phyloP scores from a whole-genome alignment of 176 grass and related monocot genomes.

The Lolium multiflorum region DNA sequence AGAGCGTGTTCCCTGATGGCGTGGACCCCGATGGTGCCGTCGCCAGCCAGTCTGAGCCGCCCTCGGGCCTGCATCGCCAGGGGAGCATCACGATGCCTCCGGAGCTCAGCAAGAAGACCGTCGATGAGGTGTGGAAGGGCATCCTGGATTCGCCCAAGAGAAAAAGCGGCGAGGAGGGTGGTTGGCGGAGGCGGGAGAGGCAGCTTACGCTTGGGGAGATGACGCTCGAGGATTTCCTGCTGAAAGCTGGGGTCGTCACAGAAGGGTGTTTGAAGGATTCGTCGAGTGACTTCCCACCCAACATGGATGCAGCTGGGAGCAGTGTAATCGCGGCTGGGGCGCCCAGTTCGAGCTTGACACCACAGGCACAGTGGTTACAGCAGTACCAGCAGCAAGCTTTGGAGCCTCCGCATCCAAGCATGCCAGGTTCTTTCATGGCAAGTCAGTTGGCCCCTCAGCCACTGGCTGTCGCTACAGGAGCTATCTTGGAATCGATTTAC shows the following conservation, averaged over 20 bases:
- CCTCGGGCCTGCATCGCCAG: slow-evolving; percentile 57
- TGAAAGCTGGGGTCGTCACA: slow-evolving; percentile 83
- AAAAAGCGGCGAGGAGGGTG: slow-evolving; percentile 34
- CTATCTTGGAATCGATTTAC: slow-evolving; percentile 53
- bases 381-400: slow-evolving; percentile 49
- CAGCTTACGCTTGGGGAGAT: slow-evolving; percentile 75
- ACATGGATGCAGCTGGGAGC: slow-evolving; percentile 41
- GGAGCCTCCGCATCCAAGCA: slow-evolving; percentile 41
- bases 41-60: neutral
- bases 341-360: slow-evolving; percentile 39
- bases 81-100: slow-evolving; percentile 86
- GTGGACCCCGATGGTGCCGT: slow-evolving; percentile 20
- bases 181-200: slow-evolving; percentile 36
- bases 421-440: slow-evolving; percentile 46
- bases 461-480: slow-evolving; percentile 36
- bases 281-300: neutral
- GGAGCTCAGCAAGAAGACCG: slow-evolving; percentile 80
- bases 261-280: slow-evolving; percentile 59
- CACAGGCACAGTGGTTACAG: slow-evolving; percentile 52
- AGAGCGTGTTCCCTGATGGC: slow-evolving; percentile 69
- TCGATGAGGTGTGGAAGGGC: slow-evolving; percentile 92
- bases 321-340: slow-evolving; percentile 25
- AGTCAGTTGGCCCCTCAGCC: slow-evolving; percentile 48
- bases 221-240: slow-evolving; percentile 88
- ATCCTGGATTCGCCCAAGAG: slow-evolving; percentile 50